Evolutionary conservation across 257 asterid species (phyloP).

Genomic region (Scutellaria galericulata): DNA sequence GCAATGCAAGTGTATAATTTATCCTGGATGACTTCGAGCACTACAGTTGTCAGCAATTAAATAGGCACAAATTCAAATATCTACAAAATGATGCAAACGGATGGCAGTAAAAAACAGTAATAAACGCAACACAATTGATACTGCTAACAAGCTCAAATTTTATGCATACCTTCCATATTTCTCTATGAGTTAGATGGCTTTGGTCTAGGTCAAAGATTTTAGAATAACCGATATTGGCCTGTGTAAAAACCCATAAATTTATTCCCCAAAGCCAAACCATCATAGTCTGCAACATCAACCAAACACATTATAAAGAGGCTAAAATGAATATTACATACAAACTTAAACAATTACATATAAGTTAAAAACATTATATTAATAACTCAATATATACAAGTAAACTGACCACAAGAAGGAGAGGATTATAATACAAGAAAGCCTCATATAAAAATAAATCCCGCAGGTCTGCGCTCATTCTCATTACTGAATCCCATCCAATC

Average conservation of each 20-base stretch:
- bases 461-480: conserved; percentile 96
- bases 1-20: background rate
- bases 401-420: conserved; percentile 97
- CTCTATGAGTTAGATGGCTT: conserved; percentile 87
- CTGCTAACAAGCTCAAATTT: conserved; percentile 13
- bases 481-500: conserved; percentile 99
- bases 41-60: background rate
- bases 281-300: conserved; percentile 75
- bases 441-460: conserved; percentile 91
- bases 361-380: conserved; percentile 3
- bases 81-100: conserved; percentile 1
- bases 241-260: conserved; percentile 90
- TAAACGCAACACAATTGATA: conserved; percentile 9
- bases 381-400: conserved; percentile 30
- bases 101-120: conserved; percentile 24
- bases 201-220: conserved; percentile 95
- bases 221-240: conserved; percentile 72
- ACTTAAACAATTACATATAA: background rate
- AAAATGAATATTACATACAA: conserved; percentile 8
- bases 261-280: conserved; percentile 98
- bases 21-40: background rate
- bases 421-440: conserved; percentile 98
- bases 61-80: conserved; percentile 7
- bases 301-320: conserved; percentile 28
- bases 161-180: conserved; percentile 89